A percentile compares a stretch with the other conserved stretches of the same genome.
These are phyloP conservation scores for Alternaria sp. DNA, from an alignment of 2,329 filamentous ascomycete genomes.

Conservation along the genomic window DNA sequence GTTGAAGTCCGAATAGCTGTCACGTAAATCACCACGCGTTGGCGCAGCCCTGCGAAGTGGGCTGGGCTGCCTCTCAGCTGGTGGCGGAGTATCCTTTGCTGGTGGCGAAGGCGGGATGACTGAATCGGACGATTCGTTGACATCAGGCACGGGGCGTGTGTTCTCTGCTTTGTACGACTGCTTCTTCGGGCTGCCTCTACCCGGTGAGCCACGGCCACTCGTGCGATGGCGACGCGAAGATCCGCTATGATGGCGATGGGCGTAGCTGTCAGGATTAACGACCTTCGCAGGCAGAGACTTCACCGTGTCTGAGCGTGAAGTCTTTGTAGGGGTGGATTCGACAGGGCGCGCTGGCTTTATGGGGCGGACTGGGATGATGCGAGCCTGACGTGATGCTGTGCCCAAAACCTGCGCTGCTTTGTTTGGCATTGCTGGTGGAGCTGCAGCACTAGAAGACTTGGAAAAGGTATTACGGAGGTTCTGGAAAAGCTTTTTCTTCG, in stretches of 20 bases:
- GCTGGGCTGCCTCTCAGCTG: constrained; percentile 15
- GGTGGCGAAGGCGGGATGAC: constrained; percentile 50
- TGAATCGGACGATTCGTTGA: constrained; percentile 14
- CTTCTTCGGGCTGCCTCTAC: constrained; percentile 6
- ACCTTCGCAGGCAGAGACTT: constrained; percentile 34
- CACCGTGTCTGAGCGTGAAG: constrained; percentile 30
- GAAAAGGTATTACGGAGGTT: constrained; percentile 37
- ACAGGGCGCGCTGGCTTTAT: constrained; percentile 18
- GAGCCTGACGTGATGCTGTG: constrained; percentile 23
- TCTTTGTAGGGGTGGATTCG: constrained; percentile 18
- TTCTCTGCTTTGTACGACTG: constrained; percentile 9
- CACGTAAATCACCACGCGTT: constrained; percentile 20
- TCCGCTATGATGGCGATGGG: constrained; percentile 5
- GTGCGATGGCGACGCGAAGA: constrained; percentile 2
- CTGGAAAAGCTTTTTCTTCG: constrained; percentile 51
- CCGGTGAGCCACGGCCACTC: constrained; percentile 13
- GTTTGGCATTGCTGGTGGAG: constrained; percentile 24
- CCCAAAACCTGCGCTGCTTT: constrained; percentile 47
- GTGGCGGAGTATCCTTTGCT: constrained; percentile 51
- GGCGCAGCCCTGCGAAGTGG: constrained; percentile 26
- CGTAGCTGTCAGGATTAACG: constrained; percentile 17
- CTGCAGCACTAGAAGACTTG: constrained; percentile 12
- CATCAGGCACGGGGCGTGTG: neutral
- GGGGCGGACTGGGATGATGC: constrained; percentile 16
- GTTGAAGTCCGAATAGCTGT: constrained; percentile 14